Evolutionary conservation across 2,329 filamentous ascomycete genomes (phyloP).

Genomic region (Epichloe uncinata): DNA sequence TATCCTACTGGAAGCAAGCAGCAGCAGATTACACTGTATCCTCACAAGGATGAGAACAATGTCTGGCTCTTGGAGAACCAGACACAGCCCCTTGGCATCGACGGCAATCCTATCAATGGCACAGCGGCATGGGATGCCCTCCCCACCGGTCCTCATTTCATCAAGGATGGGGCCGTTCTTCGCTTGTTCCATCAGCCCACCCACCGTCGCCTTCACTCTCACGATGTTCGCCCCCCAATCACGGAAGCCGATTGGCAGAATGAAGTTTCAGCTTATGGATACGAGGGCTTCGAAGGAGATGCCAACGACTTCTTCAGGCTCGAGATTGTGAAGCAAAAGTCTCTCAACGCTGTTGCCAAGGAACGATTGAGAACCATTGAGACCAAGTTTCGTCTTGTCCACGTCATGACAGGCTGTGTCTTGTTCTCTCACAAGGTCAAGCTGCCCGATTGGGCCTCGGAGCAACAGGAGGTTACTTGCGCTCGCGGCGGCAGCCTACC

Average conservation of each 20-base stretch:
- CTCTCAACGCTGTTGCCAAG: constrained; percentile 65
- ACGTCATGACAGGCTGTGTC: constrained; percentile 92
- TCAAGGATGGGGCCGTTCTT: constrained; percentile 70
- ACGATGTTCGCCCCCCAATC: constrained; percentile 78
- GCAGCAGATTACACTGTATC: constrained; percentile 95
- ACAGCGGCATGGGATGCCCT: constrained; percentile 72
- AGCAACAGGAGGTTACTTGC: constrained; percentile 98
- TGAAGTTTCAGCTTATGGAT: constrained; percentile 92
- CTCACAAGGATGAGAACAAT: constrained; percentile 99
- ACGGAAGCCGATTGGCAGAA: constrained; percentile 90
- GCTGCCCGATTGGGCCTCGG: constrained; percentile 92
- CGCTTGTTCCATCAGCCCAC: constrained; percentile 75
- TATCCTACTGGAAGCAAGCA: constrained; percentile 96
- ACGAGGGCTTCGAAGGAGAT: constrained; percentile 91
- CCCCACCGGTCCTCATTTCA: constrained; percentile 43
- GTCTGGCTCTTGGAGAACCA: constrained; percentile 89
- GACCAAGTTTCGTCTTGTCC: constrained; percentile 89
- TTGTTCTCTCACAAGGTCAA: constrained; percentile 99
- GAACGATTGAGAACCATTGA: constrained; percentile 83
- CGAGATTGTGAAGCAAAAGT: constrained; percentile 87
- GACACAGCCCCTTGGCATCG: constrained; percentile 70
- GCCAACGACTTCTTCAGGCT: constrained; percentile 93
- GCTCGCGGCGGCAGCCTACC: constrained; percentile 81
- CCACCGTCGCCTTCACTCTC: constrained; percentile 83
- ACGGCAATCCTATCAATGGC: constrained; percentile 67